Evolutionary conservation across 176 grass and related monocot genomes (phyloP).

Genomic region (Ananas comosus): DNA sequence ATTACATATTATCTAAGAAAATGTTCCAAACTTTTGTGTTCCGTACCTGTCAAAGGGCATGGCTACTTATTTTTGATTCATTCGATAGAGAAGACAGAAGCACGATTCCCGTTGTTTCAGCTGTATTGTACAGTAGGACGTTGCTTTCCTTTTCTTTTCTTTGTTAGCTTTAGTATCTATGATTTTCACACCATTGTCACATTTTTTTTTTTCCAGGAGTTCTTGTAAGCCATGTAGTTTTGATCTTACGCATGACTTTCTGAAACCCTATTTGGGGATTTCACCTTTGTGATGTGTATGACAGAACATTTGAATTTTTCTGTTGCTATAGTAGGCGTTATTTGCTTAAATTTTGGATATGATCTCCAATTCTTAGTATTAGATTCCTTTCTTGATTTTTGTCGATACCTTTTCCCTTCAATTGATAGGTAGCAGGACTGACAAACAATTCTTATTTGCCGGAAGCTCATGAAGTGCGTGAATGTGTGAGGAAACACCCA

Average conservation of each 20-base stretch:
- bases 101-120: neutral
- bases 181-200: too few relatives aligned
- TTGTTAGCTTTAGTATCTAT: neutral
- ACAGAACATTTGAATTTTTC: too few relatives aligned
- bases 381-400: neutral
- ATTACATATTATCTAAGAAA: neutral
- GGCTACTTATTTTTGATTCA: neutral
- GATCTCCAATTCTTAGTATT: neutral
- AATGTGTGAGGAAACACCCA: conserved; percentile 71
- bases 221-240: too few relatives aligned
- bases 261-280: too few relatives aligned
- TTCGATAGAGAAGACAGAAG: neutral
- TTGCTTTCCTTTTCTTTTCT: neutral
- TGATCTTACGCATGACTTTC: too few relatives aligned
- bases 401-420: neutral
- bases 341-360: neutral
- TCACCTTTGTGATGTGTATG: too few relatives aligned
- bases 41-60: neutral
- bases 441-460: conserved; percentile 86
- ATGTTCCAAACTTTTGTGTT: neutral
- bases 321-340: too few relatives aligned
- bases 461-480: conserved; percentile 64
- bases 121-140: neutral
- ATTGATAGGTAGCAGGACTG: conserved; percentile 65
- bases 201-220: too few relatives aligned